Evolutionary conservation across 805 yeast genomes (phyloP), one percentile per base, ranked within the genome.

Genomic region (Myxozyma kluyveri): DNA sequence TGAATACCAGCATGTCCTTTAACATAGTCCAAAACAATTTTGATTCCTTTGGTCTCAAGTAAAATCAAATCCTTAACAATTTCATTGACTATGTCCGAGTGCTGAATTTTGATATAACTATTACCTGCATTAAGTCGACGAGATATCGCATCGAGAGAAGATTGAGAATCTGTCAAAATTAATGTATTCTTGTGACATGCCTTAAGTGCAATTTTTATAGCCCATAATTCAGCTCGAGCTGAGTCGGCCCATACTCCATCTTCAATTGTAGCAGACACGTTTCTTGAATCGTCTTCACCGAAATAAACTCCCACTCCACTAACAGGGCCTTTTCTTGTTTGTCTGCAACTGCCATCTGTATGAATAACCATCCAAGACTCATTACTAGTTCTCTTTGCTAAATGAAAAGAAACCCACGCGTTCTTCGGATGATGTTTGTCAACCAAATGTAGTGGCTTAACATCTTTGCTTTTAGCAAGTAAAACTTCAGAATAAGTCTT

Each of bases 1-100:
- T 62, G 66, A 33, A 71, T 68, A 0, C 87, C 90, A 17, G 73
- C 67, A 66, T 90, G 96, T 0, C 91, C 96, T 51, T 70, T 73
- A 3, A 88, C 91, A 72, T 91, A 81, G 3, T 64, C 66, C 24
- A 88, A 64, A 14, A 7, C 14, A 17, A n/a, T 21, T 6, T 12
- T 5, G 7, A 36, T 18, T 6, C 39, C 39, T 17, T 21, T 7
- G 10, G 6, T 12, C 21, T 36, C 14, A 5, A 18, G 21, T 21
- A 12, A n/a, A 9, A 6, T 7, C 39, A 36, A 36, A 36, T 21
- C 10, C 39, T 5, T 36, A 17, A 29, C 12, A 14, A 29, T 29
- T 29, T 29, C 33, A 14, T 29, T 29, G 12, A 29, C 14, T 29
- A 29, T 29, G 33, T 29, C 33, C n/a, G n/a, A n/a, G 14, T 29